These are phyloP conservation scores for Leishmania amazonensis DNA, from an alignment of 208 protist genomes.

Conservation along the genomic window DNA sequence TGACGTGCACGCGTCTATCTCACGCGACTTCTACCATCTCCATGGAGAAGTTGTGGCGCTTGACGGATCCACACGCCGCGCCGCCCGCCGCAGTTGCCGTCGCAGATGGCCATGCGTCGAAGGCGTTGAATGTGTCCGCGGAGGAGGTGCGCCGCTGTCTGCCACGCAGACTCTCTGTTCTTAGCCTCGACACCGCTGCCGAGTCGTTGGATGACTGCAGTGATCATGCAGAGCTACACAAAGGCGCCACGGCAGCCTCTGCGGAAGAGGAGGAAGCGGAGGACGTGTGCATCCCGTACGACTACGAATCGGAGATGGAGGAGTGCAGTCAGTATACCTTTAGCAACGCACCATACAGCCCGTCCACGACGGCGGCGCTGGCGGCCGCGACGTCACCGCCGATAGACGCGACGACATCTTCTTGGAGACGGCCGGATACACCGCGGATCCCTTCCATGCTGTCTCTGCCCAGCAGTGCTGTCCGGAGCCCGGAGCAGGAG, in stretches of 20 bases:
- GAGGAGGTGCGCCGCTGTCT: slow-evolving; percentile 3
- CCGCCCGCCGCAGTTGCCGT: not conserved
- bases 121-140: not conserved
- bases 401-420: slow-evolving; percentile 3
- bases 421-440: slow-evolving; percentile 10
- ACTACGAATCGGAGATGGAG: slow-evolving; percentile 71
- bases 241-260: not conserved
- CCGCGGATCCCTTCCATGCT: slow-evolving; percentile 3
- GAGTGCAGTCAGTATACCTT: slow-evolving; percentile 62
- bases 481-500: not conserved
- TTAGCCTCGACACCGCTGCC: not conserved
- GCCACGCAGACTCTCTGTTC: slow-evolving; percentile 5
- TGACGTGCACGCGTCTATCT: not conserved
- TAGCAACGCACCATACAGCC: slow-evolving; percentile 46
- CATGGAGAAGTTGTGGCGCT: not conserved
- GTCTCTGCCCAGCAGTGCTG: slow-evolving; percentile 4
- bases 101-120: not conserved
- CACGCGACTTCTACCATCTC: not conserved
- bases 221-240: not conserved
- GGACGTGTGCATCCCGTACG: slow-evolving; percentile 34
- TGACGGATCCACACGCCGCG: not conserved
- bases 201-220: not conserved
- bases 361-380: slow-evolving; percentile 19
- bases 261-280: not conserved
- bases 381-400: slow-evolving; percentile 8